A percentile compares a stretch with the other conserved stretches of the same genome.
Conservation (phyloP, 1,284 basidiomycete species). For the Malassezia japonica region DNA sequence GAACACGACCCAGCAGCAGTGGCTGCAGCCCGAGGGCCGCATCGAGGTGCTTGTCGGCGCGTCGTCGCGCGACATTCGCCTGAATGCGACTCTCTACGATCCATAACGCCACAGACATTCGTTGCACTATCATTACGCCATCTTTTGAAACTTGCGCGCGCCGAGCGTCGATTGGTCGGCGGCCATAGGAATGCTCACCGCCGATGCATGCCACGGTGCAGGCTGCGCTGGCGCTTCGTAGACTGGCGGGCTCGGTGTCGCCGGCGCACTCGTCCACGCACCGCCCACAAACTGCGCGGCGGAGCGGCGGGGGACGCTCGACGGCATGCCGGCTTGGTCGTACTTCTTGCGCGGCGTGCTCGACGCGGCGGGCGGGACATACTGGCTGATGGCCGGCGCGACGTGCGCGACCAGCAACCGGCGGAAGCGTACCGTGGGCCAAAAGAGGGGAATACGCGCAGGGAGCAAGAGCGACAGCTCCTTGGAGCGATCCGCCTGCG, state of each 20-base stretch:
- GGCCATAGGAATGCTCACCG: conserved; percentile 12
- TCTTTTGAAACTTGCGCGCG: conserved; percentile 5
- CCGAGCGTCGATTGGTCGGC: not conserved
- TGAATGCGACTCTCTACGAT: not conserved
- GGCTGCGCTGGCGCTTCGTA: not conserved
- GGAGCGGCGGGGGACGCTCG: conserved; percentile 6
- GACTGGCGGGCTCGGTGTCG: not conserved
- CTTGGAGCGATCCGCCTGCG: conserved; percentile 1
- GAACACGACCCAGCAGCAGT: conserved; percentile 20
- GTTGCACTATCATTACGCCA: too few relatives aligned
- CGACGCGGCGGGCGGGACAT: not conserved
- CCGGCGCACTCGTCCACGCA: conserved; percentile 9
- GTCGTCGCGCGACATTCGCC: conserved; percentile 28
- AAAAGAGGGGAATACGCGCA: conserved; percentile 40
- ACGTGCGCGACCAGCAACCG: conserved; percentile 1
- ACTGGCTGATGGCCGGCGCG: not conserved
- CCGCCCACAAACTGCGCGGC: conserved; percentile 17
- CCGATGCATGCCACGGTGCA: conserved; percentile 2
- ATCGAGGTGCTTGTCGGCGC: conserved; percentile 27
- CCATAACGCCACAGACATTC: too few relatives aligned
- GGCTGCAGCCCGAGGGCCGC: conserved; percentile 28
- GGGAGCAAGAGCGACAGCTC: conserved; percentile 29
- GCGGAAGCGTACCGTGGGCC: conserved; percentile 35
- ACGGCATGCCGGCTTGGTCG: not conserved
- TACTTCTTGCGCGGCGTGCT: too few relatives aligned